These are phyloP conservation scores for Fusarium oligoseptatum DNA, from an alignment of 2,329 filamentous ascomycete species.

Conservation along the genomic window DNA sequence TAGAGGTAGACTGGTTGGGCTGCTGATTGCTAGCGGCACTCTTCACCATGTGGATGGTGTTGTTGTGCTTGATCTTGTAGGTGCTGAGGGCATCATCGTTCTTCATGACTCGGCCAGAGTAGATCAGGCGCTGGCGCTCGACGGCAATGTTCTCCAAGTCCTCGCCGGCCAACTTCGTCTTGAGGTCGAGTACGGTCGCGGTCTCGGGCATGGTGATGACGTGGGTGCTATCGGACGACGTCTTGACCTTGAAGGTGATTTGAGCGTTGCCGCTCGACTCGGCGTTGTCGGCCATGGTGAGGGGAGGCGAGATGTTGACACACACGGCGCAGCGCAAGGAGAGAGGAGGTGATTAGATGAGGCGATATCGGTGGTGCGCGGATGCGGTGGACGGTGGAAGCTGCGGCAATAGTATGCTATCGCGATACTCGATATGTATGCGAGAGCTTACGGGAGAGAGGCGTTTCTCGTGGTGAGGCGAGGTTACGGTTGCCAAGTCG, in stretches of 20 bases:
- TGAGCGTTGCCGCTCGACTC: conserved; percentile 75
- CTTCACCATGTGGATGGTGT: conserved; percentile 97
- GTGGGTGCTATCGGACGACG: conserved; percentile 90
- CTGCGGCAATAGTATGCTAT: not conserved
- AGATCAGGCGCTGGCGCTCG: conserved; percentile 94
- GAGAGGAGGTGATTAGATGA: conserved; percentile 15
- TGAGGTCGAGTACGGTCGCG: conserved; percentile 86
- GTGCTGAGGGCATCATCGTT: conserved; percentile 86
- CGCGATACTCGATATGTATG: not conserved
- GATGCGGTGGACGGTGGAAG: conserved; percentile 3
- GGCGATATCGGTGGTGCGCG: conserved; percentile 29
- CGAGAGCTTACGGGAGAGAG: not conserved
- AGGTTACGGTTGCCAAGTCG: conserved; percentile 26
- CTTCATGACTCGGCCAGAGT: conserved; percentile 96
- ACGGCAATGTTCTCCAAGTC: conserved; percentile 90
- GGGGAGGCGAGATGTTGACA: conserved; percentile 7
- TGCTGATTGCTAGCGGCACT: conserved; percentile 88
- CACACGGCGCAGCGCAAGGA: conserved; percentile 31
- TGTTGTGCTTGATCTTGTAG: conserved; percentile 96
- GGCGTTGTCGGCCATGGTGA: conserved; percentile 74
- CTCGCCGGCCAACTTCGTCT: conserved; percentile 83
- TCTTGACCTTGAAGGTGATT: conserved; percentile 97
- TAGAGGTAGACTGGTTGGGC: conserved; percentile 43
- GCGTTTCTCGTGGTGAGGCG: conserved; percentile 13
- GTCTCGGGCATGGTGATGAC: conserved; percentile 83